phyloP scores from a whole-genome alignment of 208 protist genomes.

The Crithidia bombi region DNA sequence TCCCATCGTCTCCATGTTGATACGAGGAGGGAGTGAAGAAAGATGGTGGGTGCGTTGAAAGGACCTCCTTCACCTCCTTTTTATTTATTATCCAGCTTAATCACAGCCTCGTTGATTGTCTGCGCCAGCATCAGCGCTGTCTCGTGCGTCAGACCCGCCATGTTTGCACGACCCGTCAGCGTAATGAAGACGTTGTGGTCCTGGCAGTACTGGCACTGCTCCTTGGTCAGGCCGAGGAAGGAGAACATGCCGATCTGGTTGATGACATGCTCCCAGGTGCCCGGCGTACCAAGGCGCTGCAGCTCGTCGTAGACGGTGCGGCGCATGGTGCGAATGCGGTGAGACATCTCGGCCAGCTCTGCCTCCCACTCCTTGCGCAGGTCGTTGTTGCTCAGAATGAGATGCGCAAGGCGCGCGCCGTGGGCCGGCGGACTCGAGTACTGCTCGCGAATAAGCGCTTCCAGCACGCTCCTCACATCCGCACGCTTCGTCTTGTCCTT shows the following conservation, averaged over 20 bases:
- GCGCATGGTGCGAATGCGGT: conserved; percentile 87
- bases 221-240: conserved; percentile 93
- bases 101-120: conserved; percentile 73
- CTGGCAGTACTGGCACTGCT: conserved; percentile 79
- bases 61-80: background rate
- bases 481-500: conserved; percentile 57
- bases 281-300: conserved; percentile 66
- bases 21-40: too few relatives aligned
- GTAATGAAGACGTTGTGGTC: conserved; percentile 82
- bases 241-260: conserved; percentile 99
- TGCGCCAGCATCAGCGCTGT: conserved; percentile 66
- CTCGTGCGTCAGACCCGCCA: conserved; percentile 73
- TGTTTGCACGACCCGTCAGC: conserved; percentile 76
- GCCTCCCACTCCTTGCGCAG: conserved; percentile 91
- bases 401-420: conserved; percentile 94
- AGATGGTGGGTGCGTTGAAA: background rate
- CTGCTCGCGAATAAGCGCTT: conserved; percentile 89
- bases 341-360: conserved; percentile 91
- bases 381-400: conserved; percentile 83
- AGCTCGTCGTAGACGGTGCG: conserved; percentile 77
- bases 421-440: conserved; percentile 97
- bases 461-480: conserved; percentile 75
- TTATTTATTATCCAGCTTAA: conserved; percentile 35
- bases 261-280: conserved; percentile 95
- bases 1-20: too few relatives aligned